Base-by-base conservation (phyloP, 2,329 filamentous ascomycete species). In the Penicillium occitanis region DNA sequence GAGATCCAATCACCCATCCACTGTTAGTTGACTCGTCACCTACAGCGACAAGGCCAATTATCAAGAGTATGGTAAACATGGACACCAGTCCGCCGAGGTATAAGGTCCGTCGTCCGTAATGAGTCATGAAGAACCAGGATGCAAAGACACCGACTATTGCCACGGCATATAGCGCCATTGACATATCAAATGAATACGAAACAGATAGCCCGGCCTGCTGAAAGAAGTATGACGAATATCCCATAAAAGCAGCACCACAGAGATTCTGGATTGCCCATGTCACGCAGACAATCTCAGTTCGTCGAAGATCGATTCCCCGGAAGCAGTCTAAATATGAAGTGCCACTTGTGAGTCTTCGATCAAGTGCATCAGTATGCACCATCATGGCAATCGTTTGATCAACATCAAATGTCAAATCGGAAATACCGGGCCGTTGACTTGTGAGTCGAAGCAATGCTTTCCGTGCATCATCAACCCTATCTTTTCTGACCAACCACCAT, bases 371-470 rank as follows among this genome's bases (percentile, higher is more conserved):
- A 0, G 92, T 96, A 74, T 95, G 91, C 1, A 92, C 87, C 90
- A 97, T 96, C 91, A 96, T 95, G 72, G 91, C 89, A 61, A 96
- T 84, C 0, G 91, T 95, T 79, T 95, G 91, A 68, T 96, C 90
- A 14, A 90, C 86, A 73, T 96, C 87, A 71, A 94, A 93, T 67
- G 89, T 85, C 0, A 87, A 88, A 67, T 92, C 88, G 1, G 70
- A 69, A 7, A 44, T 30, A 6, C 74, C 72, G 11, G 74, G 51
- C 6, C 37, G 57, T 44, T 13, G 57, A 70, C 77, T 78, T 5
- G 85, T 84, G 64, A 88, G 70, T 66, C 80, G 73, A 64, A 74
- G 69, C 37, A 80, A 70, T 8, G 78, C 67, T 61, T 75, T 76
- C 70, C 82, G 83, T 30, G 82, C 82, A 30, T 83, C 78, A 13